These are phyloP conservation scores for Ceratocystis ficicola DNA, from an alignment of 2,329 filamentous ascomycete species.

Conservation along the genomic window DNA sequence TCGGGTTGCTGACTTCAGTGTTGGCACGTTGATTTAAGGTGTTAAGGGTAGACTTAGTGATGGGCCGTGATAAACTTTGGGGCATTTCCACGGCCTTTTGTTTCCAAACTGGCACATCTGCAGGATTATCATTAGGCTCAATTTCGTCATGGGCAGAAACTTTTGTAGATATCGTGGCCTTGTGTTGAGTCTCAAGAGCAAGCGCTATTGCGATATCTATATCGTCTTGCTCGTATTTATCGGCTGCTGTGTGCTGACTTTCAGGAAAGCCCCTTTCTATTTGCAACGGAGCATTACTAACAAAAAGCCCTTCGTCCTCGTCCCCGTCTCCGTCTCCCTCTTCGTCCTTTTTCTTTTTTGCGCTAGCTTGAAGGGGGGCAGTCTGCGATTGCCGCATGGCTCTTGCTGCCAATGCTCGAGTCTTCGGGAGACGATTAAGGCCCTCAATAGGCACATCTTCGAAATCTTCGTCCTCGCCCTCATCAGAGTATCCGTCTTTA, in stretches of 20 bases:
- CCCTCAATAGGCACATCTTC: constrained; percentile 90
- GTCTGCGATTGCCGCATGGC: constrained; percentile 24
- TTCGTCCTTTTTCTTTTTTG: constrained; percentile 23
- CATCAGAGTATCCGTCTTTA: constrained; percentile 47
- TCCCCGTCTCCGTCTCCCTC: constrained; percentile 24
- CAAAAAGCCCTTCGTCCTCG: constrained; percentile 42
- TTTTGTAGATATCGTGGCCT: constrained; percentile 19
- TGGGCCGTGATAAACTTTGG: constrained; percentile 40
- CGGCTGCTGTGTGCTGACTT: constrained; percentile 26
- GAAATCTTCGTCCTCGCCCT: constrained; percentile 67
- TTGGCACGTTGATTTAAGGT: constrained; percentile 19
- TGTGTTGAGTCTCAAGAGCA: constrained; percentile 59
- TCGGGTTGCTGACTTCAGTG: constrained; percentile 54
- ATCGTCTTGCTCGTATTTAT: constrained; percentile 38
- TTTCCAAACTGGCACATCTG: constrained; percentile 40
- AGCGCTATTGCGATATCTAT: constrained; percentile 71
- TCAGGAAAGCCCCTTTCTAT: constrained; percentile 30
- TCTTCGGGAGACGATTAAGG: constrained; percentile 67
- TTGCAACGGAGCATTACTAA: constrained; percentile 28
- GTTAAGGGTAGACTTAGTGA: constrained; percentile 16
- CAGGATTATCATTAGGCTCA: constrained; percentile 40
- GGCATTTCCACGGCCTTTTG: constrained; percentile 41
- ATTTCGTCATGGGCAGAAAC: constrained; percentile 25
- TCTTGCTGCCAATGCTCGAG: constrained; percentile 12
- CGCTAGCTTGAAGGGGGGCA: constrained; percentile 24